These are phyloP conservation scores for Adenanthera pavonina DNA, from an alignment of 306 rosid species.

Conservation along the genomic window DNA sequence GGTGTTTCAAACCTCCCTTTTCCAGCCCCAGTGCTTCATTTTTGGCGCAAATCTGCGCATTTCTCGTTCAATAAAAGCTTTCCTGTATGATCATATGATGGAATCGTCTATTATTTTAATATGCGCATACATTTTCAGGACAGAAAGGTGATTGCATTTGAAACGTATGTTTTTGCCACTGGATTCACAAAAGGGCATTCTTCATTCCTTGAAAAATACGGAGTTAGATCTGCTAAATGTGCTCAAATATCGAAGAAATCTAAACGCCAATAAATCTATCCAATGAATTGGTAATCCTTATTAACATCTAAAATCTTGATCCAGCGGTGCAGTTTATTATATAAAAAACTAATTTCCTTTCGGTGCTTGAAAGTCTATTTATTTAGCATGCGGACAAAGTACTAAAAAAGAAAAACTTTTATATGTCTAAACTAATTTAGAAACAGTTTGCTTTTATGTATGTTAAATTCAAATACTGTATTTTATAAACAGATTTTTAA, in stretches of 20 bases:
- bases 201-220: neutral
- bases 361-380: too few species aligned
- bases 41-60: conserved; percentile 23
- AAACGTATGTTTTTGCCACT: neutral
- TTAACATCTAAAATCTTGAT: neutral
- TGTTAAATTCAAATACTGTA: too few species aligned
- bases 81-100: neutral
- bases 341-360: too few species aligned
- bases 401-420: too few species aligned
- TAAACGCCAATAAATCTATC: too few species aligned
- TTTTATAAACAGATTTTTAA: too few species aligned
- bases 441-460: too few species aligned
- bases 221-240: neutral
- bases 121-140: conserved; percentile 13
- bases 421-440: too few species aligned
- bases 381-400: too few species aligned
- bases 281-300: too few species aligned
- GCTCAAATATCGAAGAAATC: neutral
- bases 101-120: conserved; percentile 10
- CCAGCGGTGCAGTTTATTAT: too few species aligned
- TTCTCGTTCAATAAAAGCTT: neutral
- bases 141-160: conserved; percentile 9
- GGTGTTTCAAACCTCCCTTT: neutral
- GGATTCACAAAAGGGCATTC: conserved; percentile 4
- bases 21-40: neutral